These are phyloP conservation scores for Ogataea zsoltii DNA, from an alignment of 805 yeast genomes.

Conservation along the genomic window DNA sequence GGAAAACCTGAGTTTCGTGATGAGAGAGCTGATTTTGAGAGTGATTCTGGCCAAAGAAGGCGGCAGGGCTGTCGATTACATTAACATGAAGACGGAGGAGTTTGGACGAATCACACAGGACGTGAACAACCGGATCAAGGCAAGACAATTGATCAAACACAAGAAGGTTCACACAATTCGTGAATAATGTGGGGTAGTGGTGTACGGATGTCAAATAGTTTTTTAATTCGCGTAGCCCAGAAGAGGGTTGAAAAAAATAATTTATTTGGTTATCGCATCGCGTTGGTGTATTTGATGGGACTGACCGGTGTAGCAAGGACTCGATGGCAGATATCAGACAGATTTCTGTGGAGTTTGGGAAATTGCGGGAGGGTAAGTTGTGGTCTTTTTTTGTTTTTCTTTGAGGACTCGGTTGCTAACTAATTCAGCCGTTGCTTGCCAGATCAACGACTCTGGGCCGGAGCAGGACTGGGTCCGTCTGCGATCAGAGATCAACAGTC, in stretches of 20 bases:
- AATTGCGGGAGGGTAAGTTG: constrained; percentile 3
- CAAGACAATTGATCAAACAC: constrained; percentile 15
- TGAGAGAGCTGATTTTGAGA: constrained; percentile 19
- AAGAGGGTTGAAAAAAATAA: too few relatives aligned
- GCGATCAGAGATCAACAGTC: constrained; percentile 14
- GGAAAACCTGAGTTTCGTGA: constrained; percentile 8
- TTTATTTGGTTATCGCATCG: too few relatives aligned
- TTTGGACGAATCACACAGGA: constrained; percentile 11
- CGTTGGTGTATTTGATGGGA: too few relatives aligned
- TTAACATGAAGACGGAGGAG: constrained; percentile 10
- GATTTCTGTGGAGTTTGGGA: constrained; percentile 5
- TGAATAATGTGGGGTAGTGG: not conserved
- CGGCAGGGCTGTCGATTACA: constrained; percentile 10
- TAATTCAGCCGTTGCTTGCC: not conserved
- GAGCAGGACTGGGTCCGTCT: constrained; percentile 5
- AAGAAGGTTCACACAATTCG: too few relatives aligned
- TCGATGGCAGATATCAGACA: constrained; percentile 2
- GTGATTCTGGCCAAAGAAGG: constrained; percentile 22
- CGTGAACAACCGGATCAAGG: constrained; percentile 12
- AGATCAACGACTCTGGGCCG: constrained; percentile 1
- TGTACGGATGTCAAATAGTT: not conserved
- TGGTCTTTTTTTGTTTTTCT: too few relatives aligned
- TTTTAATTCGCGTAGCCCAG: not conserved
- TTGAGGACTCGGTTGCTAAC: not conserved
- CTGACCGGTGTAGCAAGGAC: too few relatives aligned